Base-by-base conservation (phyloP, 2,329 filamentous ascomycete species). In the Pestalotiopsis sp. region DNA sequence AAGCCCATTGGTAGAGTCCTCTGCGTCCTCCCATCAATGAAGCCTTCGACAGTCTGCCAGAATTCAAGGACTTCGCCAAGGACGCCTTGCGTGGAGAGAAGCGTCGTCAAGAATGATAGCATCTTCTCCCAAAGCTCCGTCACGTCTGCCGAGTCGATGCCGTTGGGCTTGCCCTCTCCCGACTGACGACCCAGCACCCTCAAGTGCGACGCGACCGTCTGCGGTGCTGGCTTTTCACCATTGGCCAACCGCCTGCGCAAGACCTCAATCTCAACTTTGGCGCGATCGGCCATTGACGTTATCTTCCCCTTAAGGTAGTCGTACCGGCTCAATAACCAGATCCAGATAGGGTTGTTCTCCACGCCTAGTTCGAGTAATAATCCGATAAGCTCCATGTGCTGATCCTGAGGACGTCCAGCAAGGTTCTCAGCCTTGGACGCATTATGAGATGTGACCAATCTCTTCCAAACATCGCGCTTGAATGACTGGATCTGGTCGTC, bases 101-200 rank as follows among this genome's bases (percentile, higher is more conserved):
- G 85, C 57, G 87, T 89, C 11, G 83, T 90, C 70, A 98, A 79
- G 71, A 94, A 96, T 0, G 87, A 83, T 69, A 93, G 84, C 71
- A 97, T 90, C 78, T 95, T 93, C 75, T 98, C 95, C 96, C 96
- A 99, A 70, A 98, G 87, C 73, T 97, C 94, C 71, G 97, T 87
- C 14, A 98, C 87, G 61, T 95, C 91, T 2, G 91, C 82, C 0
- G 91, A 90, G 78, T 99, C 96, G n/a, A 94, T 86, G 12, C 90
- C 88, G 27, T 86, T 84, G 11, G 84, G 82, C 72, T 87, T 88
- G 68, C 88, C 89, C 66, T 90, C 87, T 5, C 90, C 83, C 1
- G 87, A 84, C 75, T 92, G 92, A 6, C 91, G 90, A 17, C 89
- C 88, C 1, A 96, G 87, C 1, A 91, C 88, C 41, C 92, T 90